phyloP scores from a whole-genome alignment of 2,329 filamentous ascomycete genomes.

The Aureobasidium sp. region DNA sequence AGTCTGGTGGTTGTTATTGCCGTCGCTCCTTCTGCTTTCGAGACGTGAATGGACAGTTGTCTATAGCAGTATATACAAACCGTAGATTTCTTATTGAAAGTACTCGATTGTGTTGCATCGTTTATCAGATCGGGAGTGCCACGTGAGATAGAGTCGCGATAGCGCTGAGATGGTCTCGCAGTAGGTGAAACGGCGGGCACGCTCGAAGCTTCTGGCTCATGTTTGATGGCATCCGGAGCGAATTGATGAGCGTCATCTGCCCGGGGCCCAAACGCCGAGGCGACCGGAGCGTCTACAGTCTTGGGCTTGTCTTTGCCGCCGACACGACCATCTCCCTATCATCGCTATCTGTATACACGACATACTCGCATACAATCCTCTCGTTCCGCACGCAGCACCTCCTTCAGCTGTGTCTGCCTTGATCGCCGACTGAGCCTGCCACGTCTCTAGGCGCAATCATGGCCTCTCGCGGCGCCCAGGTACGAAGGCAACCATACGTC shows the following conservation, averaged over 20 bases:
- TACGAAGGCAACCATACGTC: not conserved
- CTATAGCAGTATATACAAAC: no score
- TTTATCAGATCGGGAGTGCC: not conserved
- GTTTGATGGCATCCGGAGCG: not conserved
- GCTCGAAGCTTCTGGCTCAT: slow-evolving; percentile 1
- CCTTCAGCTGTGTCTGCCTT: not conserved
- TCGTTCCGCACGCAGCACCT: not conserved
- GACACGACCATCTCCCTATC: not conserved
- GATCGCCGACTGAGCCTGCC: not conserved
- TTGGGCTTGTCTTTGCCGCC: not conserved
- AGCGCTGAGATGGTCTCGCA: not conserved
- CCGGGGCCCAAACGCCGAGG: not conserved
- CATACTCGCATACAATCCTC: not conserved
- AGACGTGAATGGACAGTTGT: slow-evolving; percentile 18
- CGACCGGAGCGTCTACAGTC: not conserved
- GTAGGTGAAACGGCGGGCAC: not conserved
- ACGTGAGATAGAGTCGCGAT: not conserved
- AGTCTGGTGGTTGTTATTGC: slow-evolving; percentile 52
- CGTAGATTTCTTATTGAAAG: not conserved
- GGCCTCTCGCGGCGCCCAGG: slow-evolving; percentile 9
- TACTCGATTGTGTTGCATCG: not conserved
- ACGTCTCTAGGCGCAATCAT: slow-evolving; percentile 1
- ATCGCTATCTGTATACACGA: not conserved
- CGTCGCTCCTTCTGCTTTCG: slow-evolving; percentile 41
- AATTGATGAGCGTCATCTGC: not conserved